Base-by-base conservation (phyloP, 83 land plant species). In the Larix sibirica region DNA sequence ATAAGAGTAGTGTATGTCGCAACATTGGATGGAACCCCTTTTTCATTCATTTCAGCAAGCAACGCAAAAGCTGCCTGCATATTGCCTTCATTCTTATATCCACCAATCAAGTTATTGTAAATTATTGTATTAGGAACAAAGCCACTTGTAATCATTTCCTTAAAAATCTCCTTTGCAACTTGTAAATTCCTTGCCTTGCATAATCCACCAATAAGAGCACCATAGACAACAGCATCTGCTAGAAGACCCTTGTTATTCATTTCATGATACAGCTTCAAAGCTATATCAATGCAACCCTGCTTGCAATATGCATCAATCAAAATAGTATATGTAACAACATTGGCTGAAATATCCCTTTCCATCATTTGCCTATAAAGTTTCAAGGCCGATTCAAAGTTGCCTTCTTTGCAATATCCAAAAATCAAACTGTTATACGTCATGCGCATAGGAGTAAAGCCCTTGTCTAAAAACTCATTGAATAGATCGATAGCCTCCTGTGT, bases 261-360 rank as follows among this genome's bases (percentile, higher is more conserved):
- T 47, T 84, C 84, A 61, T 80, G 74, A 6, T 31, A 56, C 81
- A 90, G 81, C 62, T 85, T 86, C 74, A 87, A 31, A 62, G 90
- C 94, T 68, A 83, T 79, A 81, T 83, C 83, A 14, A 76, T 71
- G 13, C 85, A 80, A 12, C 81, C 70, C 7, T 62, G 81, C 79
- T 84, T 90, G 73, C 90, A 92, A 50, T 82, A 86, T 12, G 90
- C 90, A 79, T 90, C 74, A 44, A 92, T 90, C 56, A 92, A 83
- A 60, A 50, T 83, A 47, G 88, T 92, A 79, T 83, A 92, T 36
- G 92, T 86, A 23, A 92, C 78, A 59, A 88, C 73, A 84, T 83
- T 84, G 1, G 94, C 90, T 7, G 65, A 79, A 31, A 92, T 8
- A 4, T 87, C 86, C 16, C 6, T 38, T 62, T 86, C 81, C 66